These are phyloP conservation scores for Mucor lusitanicus DNA, from an alignment of 371 early-diverging fungal genomes.

Conservation along the genomic window DNA sequence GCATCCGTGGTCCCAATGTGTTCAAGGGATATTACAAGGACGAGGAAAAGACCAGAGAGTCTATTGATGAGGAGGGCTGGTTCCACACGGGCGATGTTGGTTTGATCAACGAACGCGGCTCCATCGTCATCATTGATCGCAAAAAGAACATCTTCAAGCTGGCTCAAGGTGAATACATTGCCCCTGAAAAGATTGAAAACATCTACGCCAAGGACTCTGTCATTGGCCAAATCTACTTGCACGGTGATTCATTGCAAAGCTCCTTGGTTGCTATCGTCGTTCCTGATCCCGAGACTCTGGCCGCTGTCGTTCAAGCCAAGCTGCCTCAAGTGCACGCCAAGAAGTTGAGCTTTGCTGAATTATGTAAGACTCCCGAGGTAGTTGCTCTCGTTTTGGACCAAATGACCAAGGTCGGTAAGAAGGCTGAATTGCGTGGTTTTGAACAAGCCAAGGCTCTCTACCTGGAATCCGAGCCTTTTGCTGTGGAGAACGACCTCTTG, in stretches of 20 bases:
- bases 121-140: conserved; percentile 86
- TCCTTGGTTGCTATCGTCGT: conserved; percentile 87
- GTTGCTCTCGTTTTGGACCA: conserved; percentile 60
- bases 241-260: conserved; percentile 85
- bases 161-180: conserved; percentile 92
- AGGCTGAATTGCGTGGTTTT: conserved; percentile 59
- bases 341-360: conserved; percentile 34
- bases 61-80: conserved; percentile 90
- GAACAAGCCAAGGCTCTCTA: conserved; percentile 58
- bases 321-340: conserved; percentile 31
- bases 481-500: conserved; percentile 60
- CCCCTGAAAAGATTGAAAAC: conserved; percentile 95
- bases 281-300: conserved; percentile 69
- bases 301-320: conserved; percentile 46
- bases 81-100: conserved; percentile 91
- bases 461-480: conserved; percentile 55
- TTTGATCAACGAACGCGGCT: conserved; percentile 69
- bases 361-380: conserved; percentile 63
- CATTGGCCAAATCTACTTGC: conserved; percentile 71
- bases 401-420: conserved; percentile 60
- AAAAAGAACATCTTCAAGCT: conserved; percentile 99
- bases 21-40: conserved; percentile 87
- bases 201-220: conserved; percentile 58
- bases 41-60: conserved; percentile 78
- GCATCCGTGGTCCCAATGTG: conserved; percentile 81